Evolutionary conservation across 352 stramenopile species (phyloP).

Genomic region (Phytopythium aichiense): DNA sequence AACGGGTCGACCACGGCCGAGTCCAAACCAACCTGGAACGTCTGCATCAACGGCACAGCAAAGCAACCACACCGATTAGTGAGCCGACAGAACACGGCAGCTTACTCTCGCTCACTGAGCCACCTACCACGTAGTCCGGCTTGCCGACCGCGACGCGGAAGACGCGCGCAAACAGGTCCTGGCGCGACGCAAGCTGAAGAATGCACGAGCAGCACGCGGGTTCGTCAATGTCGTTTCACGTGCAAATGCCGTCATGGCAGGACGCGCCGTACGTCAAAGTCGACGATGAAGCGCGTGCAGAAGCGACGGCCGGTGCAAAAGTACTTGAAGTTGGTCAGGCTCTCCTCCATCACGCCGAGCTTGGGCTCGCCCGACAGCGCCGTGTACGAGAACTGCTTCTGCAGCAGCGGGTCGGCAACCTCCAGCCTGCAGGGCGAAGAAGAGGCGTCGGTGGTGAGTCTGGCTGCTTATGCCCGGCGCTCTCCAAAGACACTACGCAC

Average conservation of each 20-base stretch:
- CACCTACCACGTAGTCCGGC: conserved; percentile 47
- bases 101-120: background rate
- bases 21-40: conserved; percentile 66
- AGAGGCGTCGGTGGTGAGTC: background rate
- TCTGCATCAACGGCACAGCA: conserved; percentile 22
- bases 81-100: no score
- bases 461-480: background rate
- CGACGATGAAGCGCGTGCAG: conserved; percentile 61
- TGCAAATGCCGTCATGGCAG: background rate
- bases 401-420: conserved; percentile 52
- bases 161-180: conserved; percentile 62
- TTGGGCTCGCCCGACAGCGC: conserved; percentile 48
- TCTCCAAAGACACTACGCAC: conserved; percentile 13
- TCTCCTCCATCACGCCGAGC: conserved; percentile 67
- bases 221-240: background rate
- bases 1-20: conserved; percentile 57
- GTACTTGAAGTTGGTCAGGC: conserved; percentile 80
- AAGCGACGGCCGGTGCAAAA: conserved; percentile 80
- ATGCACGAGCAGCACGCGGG: background rate
- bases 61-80: background rate
- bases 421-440: conserved; percentile 36
- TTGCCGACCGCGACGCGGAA: conserved; percentile 40
- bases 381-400: conserved; percentile 76
- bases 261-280: conserved; percentile 39
- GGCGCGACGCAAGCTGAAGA: conserved; percentile 40